Percentiles rank a stretch among this genome's conserved stretches.
Conservation (phyloP, 805 yeast genomes). For the Ogataea zsoltii region DNA sequence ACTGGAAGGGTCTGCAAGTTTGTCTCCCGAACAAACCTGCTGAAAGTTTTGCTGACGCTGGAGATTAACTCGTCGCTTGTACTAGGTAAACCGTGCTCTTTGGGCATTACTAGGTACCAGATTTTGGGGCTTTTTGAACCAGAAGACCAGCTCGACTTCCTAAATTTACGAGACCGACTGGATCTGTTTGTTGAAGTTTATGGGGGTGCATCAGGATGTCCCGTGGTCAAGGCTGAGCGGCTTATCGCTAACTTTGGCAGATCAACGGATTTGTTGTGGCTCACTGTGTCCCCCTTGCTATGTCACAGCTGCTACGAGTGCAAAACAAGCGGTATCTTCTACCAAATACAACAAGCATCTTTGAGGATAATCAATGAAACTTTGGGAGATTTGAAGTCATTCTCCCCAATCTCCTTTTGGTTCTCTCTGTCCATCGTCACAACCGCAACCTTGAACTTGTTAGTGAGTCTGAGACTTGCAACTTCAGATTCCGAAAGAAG, state of each 20-base stretch:
- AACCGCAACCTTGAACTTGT: slow-evolving; percentile 8
- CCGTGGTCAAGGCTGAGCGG: slow-evolving; percentile 1
- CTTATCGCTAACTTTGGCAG: not conserved
- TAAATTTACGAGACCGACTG: slow-evolving; percentile 1
- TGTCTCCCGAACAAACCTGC: slow-evolving; percentile 9
- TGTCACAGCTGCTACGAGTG: slow-evolving; percentile 17
- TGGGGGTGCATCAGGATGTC: slow-evolving; percentile 10
- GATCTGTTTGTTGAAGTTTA: slow-evolving; percentile 7
- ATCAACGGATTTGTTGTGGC: slow-evolving; percentile 9
- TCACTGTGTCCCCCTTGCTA: slow-evolving; percentile 15
- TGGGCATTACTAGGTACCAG: slow-evolving; percentile 11
- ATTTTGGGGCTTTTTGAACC: slow-evolving; percentile 1
- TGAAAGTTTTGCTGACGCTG: slow-evolving; percentile 11
- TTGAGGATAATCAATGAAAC: not conserved
- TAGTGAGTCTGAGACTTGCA: not conserved
- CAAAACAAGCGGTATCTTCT: not conserved
- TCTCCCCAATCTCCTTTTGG: slow-evolving; percentile 10
- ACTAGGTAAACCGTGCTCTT: slow-evolving; percentile 16
- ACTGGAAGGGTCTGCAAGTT: slow-evolving; percentile 13
- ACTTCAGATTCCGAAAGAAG: not conserved
- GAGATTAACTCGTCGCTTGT: slow-evolving; percentile 14
- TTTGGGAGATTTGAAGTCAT: not conserved
- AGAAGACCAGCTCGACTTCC: not conserved
- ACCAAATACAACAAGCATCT: slow-evolving; percentile 5
- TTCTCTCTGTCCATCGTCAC: slow-evolving; percentile 7